Evolutionary conservation across 2,329 filamentous ascomycete genomes (phyloP).

Genomic region (Trichothecium sympodiale): DNA sequence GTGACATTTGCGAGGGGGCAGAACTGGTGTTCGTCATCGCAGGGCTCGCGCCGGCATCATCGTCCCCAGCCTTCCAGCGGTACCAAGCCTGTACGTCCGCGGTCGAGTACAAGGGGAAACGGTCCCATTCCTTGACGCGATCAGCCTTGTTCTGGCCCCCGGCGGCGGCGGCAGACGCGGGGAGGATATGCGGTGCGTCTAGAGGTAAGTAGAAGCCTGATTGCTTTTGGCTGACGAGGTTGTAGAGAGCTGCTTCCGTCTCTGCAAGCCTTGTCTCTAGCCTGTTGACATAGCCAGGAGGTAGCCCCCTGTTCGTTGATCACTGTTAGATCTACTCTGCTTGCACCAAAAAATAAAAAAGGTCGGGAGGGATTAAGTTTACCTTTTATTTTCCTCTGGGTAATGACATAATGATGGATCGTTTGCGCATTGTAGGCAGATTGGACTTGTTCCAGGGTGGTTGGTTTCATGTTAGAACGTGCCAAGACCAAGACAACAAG

Average conservation of each 20-base stretch:
- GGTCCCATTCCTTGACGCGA: constrained; percentile 17
- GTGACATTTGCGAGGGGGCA: no score
- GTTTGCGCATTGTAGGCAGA: constrained; percentile 17
- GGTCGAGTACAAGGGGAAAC: constrained; percentile 9
- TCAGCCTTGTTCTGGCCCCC: constrained; percentile 13
- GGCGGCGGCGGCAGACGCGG: neutral
- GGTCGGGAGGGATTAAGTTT: constrained; percentile 5
- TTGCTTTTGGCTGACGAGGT: constrained; percentile 7
- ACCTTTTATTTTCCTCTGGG: constrained; percentile 22
- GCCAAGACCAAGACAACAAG: no score
- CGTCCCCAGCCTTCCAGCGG: neutral
- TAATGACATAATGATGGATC: constrained; percentile 19
- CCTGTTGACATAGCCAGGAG: constrained; percentile 25
- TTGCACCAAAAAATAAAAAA: neutral
- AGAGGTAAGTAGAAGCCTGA: constrained; percentile 2
- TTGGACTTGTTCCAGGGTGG: constrained; percentile 9
- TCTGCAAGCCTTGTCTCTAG: constrained; percentile 24
- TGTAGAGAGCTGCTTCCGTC: constrained; percentile 17
- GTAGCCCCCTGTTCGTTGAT: constrained; percentile 16
- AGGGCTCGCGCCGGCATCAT: no score
- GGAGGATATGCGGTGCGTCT: constrained; percentile 3
- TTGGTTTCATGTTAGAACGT: no score
- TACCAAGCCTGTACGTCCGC: constrained; percentile 14
- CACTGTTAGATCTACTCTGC: rapidly evolving
- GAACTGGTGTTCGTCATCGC: no score